Base-by-base conservation (phyloP, 2,329 filamentous ascomycete species). In the Fusarium udum region DNA sequence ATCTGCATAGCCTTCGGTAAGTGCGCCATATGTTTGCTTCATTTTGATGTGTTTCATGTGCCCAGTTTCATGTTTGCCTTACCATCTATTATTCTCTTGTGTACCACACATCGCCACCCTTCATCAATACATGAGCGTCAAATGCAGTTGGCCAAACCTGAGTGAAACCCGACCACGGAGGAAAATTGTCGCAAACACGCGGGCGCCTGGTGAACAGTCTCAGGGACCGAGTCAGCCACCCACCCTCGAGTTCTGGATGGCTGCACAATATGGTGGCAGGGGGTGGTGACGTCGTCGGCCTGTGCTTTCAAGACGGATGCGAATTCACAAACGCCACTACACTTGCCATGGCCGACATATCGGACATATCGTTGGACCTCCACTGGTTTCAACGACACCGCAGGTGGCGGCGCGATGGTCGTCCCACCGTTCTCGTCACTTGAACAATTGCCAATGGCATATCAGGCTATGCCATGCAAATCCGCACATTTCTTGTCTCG, bases 251-350 rank as follows among this genome's bases (percentile, higher is more conserved):
- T 55, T 51, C 46, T 37, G 36, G 58, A 68, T 73, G 46, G 45
- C 45, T 62, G 48, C 58, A 61, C 67, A 55, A 63, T 71, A 55
- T 48, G 32, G 36, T 52, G 63, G 48, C 57, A 62, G 62, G 62
- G 62, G 64, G 51, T 63, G 69, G 64, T 74, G 72, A 74, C 72
- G 72, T 74, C 72, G 72, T 51, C 59, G 59, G 64, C 43, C 68
- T 69, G 67, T 64, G 62, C 64, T 74, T 51, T 45, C 32, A 55
- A 43, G 55, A 51, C 59, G 56, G 64, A 74, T 74, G 72, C 58
- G 48, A 65, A 66, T 69, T 61, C 37, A 61, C 64, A 42, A 64
- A 64, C 68, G 72, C 72, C 69, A 74, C 72, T 61, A 28, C 51
- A 74, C 37, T 61, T 53, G 39, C 49, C 32, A 53, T 73, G 60